Evolutionary conservation across 495 filamentous ascomycete species (phyloP).

Genomic region (Aspergillus cristatus): DNA sequence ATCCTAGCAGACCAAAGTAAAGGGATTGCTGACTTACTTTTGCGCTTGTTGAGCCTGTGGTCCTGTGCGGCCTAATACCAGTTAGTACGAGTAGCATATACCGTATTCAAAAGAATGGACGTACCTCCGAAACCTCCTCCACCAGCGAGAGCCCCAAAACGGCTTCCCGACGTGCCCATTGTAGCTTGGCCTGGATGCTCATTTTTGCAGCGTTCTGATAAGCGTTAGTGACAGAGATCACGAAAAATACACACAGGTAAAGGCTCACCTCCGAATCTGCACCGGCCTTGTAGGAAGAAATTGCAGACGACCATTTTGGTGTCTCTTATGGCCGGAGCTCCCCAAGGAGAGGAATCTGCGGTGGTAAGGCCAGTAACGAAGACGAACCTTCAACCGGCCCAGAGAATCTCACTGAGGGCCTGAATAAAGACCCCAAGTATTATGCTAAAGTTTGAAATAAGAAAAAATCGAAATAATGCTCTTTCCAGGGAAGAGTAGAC

Average conservation of each 20-base stretch:
- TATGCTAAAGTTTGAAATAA: too few relatives aligned
- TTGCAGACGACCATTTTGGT: conserved; percentile 53
- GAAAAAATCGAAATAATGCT: too few relatives aligned
- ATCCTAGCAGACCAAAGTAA: not conserved
- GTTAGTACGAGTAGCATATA: conserved; percentile 4
- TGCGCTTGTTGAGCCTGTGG: conserved; percentile 13
- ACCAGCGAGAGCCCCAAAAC: conserved; percentile 32
- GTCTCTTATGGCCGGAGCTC: conserved; percentile 1
- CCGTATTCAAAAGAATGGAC: conserved; percentile 7
- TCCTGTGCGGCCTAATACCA: conserved; percentile 9
- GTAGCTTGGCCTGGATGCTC: conserved; percentile 41
- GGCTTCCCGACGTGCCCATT: conserved; percentile 24
- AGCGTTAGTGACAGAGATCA: conserved; percentile 8
- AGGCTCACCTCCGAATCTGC: conserved; percentile 53
- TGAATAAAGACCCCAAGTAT: too few relatives aligned
- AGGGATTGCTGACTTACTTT: conserved; percentile 17
- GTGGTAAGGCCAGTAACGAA: too few relatives aligned
- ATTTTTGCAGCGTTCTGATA: conserved; percentile 42
- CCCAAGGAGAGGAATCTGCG: not conserved
- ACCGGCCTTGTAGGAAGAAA: conserved; percentile 64
- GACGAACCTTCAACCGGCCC: too few relatives aligned
- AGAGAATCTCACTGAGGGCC: too few relatives aligned
- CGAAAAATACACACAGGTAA: not conserved
- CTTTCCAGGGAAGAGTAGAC: too few relatives aligned
- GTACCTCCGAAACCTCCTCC: conserved; percentile 24